phyloP scores from a whole-genome alignment of 2,329 filamentous ascomycete species.

The Ophiosphaerella herpotricha region DNA sequence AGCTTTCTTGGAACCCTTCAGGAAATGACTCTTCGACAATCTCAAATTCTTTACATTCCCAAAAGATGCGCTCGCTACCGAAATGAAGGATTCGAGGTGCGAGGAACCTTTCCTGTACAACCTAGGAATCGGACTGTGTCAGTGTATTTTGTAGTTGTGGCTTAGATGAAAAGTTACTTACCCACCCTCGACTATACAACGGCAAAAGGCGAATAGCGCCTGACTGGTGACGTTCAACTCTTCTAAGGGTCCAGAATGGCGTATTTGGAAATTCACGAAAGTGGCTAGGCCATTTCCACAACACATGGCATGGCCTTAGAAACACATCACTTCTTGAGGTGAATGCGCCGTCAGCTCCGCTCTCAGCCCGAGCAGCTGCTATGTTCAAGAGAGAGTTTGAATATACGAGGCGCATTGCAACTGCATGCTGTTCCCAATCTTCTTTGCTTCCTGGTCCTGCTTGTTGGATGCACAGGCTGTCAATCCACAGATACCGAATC shows the following conservation, averaged over 20 bases:
- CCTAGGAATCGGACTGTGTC: not conserved
- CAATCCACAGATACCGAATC: conserved; percentile 12
- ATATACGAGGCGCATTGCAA: conserved; percentile 2
- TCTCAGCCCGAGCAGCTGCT: conserved; percentile 1
- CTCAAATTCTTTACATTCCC: conserved; percentile 11
- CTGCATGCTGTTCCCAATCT: conserved; percentile 4
- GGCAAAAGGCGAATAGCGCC: not conserved
- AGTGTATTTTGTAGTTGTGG: no score
- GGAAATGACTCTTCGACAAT: conserved; percentile 3
- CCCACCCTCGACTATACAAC: conserved; percentile 3
- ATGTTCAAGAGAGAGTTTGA: conserved; percentile 1
- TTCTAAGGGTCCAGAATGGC: not conserved
- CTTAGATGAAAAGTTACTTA: no score
- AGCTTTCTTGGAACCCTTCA: not conserved
- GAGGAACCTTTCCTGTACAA: conserved; percentile 14
- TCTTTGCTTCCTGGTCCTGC: not conserved
- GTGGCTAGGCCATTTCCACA: not conserved
- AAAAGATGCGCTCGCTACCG: conserved; percentile 9
- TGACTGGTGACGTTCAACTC: not conserved
- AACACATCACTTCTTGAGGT: not conserved
- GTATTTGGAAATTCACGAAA: not conserved
- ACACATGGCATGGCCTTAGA: conserved; percentile 1
- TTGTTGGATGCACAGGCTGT: conserved; percentile 14
- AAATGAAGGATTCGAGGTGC: conserved; percentile 14
- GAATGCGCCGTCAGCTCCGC: not conserved